These are phyloP conservation scores for Fistulifera solaris DNA, from an alignment of 108 stramenopile species.

Conservation along the genomic window DNA sequence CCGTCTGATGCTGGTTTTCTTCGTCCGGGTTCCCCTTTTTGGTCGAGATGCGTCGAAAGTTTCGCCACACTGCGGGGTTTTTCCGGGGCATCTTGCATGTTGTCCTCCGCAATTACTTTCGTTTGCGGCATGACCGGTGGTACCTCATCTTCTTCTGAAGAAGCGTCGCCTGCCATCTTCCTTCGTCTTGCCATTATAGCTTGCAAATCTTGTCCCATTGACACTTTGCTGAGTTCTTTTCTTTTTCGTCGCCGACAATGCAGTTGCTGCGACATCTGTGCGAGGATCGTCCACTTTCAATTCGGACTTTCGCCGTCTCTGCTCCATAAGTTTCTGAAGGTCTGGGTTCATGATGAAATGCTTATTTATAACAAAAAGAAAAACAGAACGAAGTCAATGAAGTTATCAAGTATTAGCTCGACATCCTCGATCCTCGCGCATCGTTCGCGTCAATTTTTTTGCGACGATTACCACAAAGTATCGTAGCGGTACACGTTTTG, in stretches of 20 bases:
- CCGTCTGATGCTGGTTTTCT: background rate
- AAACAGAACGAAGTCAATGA: no score
- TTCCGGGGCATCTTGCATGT: background rate
- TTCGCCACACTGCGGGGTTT: background rate
- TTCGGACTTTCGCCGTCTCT: conserved; percentile 11
- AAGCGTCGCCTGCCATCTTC: conserved; percentile 7
- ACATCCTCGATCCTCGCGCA: no score
- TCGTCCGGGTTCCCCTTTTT: background rate
- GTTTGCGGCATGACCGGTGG: background rate
- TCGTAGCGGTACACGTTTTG: no score
- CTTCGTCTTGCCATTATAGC: conserved; percentile 10
- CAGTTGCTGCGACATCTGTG: background rate
- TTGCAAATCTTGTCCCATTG: conserved; percentile 6
- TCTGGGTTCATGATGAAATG: conserved; percentile 15
- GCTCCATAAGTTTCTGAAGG: conserved; percentile 17
- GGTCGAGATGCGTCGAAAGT: no score
- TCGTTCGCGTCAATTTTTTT: no score
- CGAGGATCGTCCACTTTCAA: background rate
- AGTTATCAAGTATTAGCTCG: no score
- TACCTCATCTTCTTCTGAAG: background rate
- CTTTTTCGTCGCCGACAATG: background rate
- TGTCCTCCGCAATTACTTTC: background rate
- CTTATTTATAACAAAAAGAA: background rate
- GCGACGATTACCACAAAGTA: no score
- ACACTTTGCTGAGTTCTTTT: background rate